Conservation (phyloP, 1,284 basidiomycete genomes). For the Ganoderma sinense region DNA sequence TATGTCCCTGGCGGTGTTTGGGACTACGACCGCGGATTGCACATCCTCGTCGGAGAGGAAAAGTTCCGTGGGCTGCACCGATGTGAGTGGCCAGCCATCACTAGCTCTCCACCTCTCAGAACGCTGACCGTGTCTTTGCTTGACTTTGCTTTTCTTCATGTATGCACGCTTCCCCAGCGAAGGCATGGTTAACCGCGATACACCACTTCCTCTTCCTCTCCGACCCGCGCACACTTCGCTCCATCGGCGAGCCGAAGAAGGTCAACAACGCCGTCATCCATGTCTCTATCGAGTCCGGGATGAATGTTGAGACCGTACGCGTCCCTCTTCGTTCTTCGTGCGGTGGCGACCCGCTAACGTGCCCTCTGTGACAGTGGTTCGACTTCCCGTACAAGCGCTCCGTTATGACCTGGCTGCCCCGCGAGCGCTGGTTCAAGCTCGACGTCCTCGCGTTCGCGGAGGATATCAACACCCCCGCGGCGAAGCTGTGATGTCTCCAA, state of each 20-base stretch:
- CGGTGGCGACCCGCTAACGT: neutral
- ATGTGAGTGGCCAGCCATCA: constrained; percentile 40
- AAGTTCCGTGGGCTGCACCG: constrained; percentile 52
- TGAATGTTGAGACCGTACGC: constrained; percentile 32
- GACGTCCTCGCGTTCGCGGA: constrained; percentile 35
- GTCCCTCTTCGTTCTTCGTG: neutral
- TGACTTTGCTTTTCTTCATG: constrained; percentile 2
- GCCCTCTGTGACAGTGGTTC: constrained; percentile 37
- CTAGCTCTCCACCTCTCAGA: neutral
- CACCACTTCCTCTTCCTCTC: constrained; percentile 57
- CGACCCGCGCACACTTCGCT: constrained; percentile 54
- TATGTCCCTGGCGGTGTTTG: constrained; percentile 49
- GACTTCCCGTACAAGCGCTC: constrained; percentile 47
- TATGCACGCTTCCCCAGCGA: constrained; percentile 39
- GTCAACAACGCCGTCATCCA: constrained; percentile 46
- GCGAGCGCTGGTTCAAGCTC: constrained; percentile 42
- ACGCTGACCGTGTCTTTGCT: neutral
- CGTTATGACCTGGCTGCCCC: constrained; percentile 33
- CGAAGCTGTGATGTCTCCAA: neutral
- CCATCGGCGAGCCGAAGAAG: constrained; percentile 55
- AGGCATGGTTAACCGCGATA: constrained; percentile 53
- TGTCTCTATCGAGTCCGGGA: constrained; percentile 30
- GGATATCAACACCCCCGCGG: constrained; percentile 9
- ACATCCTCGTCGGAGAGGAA: constrained; percentile 58
- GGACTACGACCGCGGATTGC: constrained; percentile 59